Evolutionary conservation across 306 rosid genomes (phyloP).

Genomic region (Carpinus viminea): DNA sequence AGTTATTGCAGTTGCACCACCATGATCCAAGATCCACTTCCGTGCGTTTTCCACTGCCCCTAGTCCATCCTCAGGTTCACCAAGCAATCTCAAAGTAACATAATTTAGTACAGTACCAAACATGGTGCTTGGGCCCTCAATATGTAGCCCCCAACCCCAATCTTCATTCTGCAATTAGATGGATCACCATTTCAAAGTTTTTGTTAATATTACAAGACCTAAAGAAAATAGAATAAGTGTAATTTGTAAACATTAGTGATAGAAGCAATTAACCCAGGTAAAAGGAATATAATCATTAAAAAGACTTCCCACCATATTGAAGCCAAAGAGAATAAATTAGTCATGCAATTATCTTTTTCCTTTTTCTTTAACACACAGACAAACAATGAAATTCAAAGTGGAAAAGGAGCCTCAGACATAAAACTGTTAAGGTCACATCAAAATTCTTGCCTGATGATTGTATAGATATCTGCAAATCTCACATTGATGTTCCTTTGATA

Average conservation of each 20-base stretch:
- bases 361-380: not conserved
- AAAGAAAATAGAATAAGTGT: not conserved
- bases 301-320: not conserved
- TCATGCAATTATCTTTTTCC: not conserved
- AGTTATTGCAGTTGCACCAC: slow-evolving; percentile 75
- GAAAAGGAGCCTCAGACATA: slow-evolving; percentile 4
- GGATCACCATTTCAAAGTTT: not conserved
- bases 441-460: slow-evolving; percentile 71
- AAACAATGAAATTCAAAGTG: not conserved
- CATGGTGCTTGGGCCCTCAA: slow-evolving; percentile 94
- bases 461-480: slow-evolving; percentile 80
- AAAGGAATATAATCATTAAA: not conserved
- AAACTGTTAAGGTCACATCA: not conserved
- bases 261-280: not conserved
- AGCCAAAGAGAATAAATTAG: not conserved
- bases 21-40: slow-evolving; percentile 78
- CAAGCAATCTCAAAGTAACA: slow-evolving; percentile 68
- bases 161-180: slow-evolving; percentile 65
- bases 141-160: slow-evolving; percentile 94
- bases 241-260: not conserved
- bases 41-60: slow-evolving; percentile 64
- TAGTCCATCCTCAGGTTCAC: slow-evolving; percentile 70
- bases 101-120: slow-evolving; percentile 74
- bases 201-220: not conserved
- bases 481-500: slow-evolving; percentile 67